These are phyloP conservation scores for Herpetospermum pedunculosum DNA, from an alignment of 306 rosid species.

Conservation along the genomic window DNA sequence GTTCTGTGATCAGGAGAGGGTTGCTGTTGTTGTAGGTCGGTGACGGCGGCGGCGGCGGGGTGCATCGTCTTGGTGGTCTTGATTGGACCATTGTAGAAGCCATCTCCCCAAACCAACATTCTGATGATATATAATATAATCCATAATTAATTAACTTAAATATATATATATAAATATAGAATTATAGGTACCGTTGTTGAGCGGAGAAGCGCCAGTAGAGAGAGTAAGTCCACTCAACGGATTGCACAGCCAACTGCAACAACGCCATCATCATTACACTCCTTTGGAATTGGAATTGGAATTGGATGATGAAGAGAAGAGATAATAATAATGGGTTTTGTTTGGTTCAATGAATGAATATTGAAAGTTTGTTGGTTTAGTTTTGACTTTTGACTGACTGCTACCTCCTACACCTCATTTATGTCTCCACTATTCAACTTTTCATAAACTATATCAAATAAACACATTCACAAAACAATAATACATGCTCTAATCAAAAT, in stretches of 20 bases:
- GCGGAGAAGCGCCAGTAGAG: slow-evolving; percentile 88
- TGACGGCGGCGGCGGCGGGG: slow-evolving; percentile 65
- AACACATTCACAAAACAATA: too few species aligned
- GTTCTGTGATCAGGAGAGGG: slow-evolving; percentile 57
- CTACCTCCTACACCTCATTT: too few species aligned
- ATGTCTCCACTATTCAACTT: too few species aligned
- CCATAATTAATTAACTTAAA: too few species aligned
- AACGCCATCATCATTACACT: not conserved
- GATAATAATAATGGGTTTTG: not conserved
- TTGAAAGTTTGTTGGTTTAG: not conserved
- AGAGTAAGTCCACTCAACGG: slow-evolving; percentile 94
- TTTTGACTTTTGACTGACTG: not conserved
- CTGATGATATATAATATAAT: slow-evolving; percentile 15
- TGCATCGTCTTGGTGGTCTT: slow-evolving; percentile 90
- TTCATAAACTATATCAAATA: too few species aligned
- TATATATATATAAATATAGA: too few species aligned
- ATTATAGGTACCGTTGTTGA: slow-evolving; percentile 46
- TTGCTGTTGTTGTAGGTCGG: not conserved
- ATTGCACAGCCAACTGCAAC: slow-evolving; percentile 89
- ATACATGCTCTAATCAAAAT: too few species aligned
- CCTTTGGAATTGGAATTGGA: too few species aligned
- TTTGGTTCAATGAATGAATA: too few species aligned
- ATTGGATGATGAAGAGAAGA: too few species aligned
- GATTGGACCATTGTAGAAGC: slow-evolving; percentile 91
- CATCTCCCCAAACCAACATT: slow-evolving; percentile 79